These are phyloP conservation scores for Mimosa bimucronata DNA, from an alignment of 306 rosid species.

Conservation along the genomic window DNA sequence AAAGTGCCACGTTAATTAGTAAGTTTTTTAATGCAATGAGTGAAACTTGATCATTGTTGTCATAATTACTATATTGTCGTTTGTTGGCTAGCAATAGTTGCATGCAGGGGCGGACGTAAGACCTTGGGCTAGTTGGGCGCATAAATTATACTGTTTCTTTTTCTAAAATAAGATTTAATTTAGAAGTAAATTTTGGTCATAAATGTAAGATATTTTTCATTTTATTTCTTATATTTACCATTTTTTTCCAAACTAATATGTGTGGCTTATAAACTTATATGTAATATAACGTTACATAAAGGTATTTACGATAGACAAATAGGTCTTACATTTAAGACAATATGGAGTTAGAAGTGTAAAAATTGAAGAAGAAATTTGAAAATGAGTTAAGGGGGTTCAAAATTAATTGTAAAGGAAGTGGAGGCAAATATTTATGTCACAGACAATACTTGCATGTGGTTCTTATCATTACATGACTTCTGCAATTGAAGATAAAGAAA, in stretches of 20 bases:
- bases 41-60: background rate
- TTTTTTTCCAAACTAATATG: no score
- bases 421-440: background rate
- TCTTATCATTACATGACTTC: conserved; percentile 3
- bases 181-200: no score
- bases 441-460: background rate
- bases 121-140: background rate
- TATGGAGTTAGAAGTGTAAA: background rate
- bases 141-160: background rate
- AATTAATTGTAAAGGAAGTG: background rate
- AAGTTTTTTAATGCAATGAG: background rate
- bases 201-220: no score
- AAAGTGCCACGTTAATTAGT: background rate
- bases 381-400: background rate
- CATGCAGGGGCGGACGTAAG: background rate
- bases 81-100: conserved; percentile 4
- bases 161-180: no score
- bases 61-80: background rate
- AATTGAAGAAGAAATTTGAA: background rate
- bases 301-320: no score
- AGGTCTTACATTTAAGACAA: no score
- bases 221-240: no score
- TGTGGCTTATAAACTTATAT: no score
- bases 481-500: background rate
- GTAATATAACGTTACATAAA: no score